Percentiles rank a stretch among this genome's conserved stretches.
These are phyloP conservation scores for Aspergillus tamarii DNA, from an alignment of 2,329 filamentous ascomycete species.

Conservation along the genomic window DNA sequence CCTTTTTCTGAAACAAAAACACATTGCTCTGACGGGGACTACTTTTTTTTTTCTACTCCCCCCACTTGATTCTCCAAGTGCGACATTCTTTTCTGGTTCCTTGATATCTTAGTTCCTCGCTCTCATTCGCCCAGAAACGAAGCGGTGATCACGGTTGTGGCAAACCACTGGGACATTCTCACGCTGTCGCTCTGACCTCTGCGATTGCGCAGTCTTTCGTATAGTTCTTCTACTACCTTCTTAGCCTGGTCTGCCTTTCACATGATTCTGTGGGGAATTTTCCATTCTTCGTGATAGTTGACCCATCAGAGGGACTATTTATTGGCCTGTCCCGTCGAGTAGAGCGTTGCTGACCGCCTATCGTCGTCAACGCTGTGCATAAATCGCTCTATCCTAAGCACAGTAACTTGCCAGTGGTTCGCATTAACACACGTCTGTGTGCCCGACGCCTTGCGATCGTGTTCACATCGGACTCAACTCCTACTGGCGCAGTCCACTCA, in stretches of 20 bases:
- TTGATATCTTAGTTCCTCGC: background rate
- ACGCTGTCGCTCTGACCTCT: constrained; percentile 9
- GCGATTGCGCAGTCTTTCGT: background rate
- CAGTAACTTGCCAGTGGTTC: constrained; percentile 6
- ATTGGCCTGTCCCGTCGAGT: constrained; percentile 7
- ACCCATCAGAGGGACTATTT: constrained; percentile 1
- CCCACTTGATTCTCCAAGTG: background rate
- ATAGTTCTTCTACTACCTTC: background rate
- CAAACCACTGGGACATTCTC: constrained; percentile 6
- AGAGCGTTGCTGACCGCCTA: constrained; percentile 22
- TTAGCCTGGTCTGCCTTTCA: constrained; percentile 5
- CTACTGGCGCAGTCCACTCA: constrained; percentile 2
- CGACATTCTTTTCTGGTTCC: background rate
- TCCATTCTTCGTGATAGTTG: constrained; percentile 11
- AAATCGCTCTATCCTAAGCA: background rate
- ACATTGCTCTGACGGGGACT: background rate
- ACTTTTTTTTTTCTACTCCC: background rate
- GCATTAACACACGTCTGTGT: constrained; percentile 21
- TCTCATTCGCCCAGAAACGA: constrained; percentile 1
- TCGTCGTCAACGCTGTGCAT: constrained; percentile 11
- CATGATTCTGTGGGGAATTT: constrained; percentile 18
- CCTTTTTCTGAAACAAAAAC: background rate
- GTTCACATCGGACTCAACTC: constrained; percentile 3
- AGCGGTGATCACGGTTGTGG: constrained; percentile 8
- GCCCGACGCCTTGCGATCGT: constrained; percentile 28